Base-by-base conservation (phyloP, 129 eudicot species). In the Deinandra increscens region DNA sequence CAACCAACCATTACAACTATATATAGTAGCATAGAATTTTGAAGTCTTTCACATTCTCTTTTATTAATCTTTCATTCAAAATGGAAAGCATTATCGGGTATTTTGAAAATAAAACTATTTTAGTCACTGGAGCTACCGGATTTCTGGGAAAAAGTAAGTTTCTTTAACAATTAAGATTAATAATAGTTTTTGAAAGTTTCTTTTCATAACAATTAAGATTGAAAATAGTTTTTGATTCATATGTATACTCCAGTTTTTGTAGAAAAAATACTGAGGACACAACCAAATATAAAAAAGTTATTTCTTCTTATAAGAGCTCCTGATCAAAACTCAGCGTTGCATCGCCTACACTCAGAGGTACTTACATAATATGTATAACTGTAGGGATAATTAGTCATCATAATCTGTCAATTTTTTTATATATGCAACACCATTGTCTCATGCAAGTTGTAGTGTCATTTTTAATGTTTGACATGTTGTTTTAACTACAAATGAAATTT, bases 191-290 rank as follows among this genome's bases (percentile, higher is more conserved):
- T n/a, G n/a, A n/a, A n/a, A n/a, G n/a, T n/a, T n/a, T n/a, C 4
- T 51, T 51, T 51, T 4, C 18, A 6, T 19, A 51, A 0, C 4
- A 51, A 51, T 17, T 7, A 4, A 19, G 29, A 1, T 18, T 51
- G 13, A 19, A 18, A 29, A 51, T 51, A 51, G 19, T 19, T 51
- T 51, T 51, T n/a, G 59, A 51, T 51, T 51, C 59, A n/a, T 37
- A 23, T 59, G 33, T 42, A 20, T 22, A 22, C 15, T 73, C 77
- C 79, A 91, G 97, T 85, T 31, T 88, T 88, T 43, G 76, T 79
- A 17, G 97, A 91, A 83, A 91, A 85, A 83, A 84, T 91, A 41
- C 81, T 91, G 9, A 82, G 97, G 71, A 78, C 72, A 68, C 97
- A 91, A 64, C 97, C 97, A 80, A 81, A 91, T 80, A 83, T 88